Percentiles rank a stretch among this genome's conserved stretches.
Evolutionary conservation across 1,139 yeast genomes (phyloP).

Genomic region (Protomyces inouyei): DNA sequence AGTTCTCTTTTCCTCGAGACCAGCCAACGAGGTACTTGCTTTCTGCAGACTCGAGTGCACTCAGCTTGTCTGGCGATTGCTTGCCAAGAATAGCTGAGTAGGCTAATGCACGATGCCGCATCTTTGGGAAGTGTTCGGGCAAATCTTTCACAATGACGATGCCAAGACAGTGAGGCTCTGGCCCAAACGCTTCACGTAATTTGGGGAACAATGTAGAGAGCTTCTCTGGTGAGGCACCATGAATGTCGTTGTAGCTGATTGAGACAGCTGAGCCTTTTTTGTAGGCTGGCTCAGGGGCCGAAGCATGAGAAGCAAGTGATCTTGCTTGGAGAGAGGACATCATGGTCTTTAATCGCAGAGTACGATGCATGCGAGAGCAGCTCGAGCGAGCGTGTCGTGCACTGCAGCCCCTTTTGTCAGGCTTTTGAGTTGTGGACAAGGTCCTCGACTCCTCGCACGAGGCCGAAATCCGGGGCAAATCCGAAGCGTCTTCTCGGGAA

Average conservation of each 20-base stretch:
- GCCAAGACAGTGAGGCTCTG: conserved; percentile 50
- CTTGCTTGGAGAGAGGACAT: not conserved
- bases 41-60: conserved; percentile 48
- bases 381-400: too few species aligned
- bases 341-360: too few species aligned
- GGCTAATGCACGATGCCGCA: conserved; percentile 47
- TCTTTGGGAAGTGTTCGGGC: conserved; percentile 43
- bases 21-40: conserved; percentile 56
- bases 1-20: conserved; percentile 59
- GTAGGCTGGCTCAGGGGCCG: not conserved
- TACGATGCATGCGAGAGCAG: too few species aligned
- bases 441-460: too few species aligned
- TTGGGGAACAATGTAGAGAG: conserved; percentile 2
- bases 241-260: conserved; percentile 12
- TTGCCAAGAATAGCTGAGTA: conserved; percentile 49
- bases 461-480: too few species aligned
- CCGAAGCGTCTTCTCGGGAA: not conserved
- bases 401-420: too few species aligned
- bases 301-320: not conserved
- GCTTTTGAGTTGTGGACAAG: too few species aligned
- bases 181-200: conserved; percentile 48
- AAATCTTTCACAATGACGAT: conserved; percentile 48
- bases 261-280: not conserved
- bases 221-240: not conserved
- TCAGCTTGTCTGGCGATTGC: conserved; percentile 42